phyloP scores from a whole-genome alignment of 192 early-diverging fungal genomes.

The Spinellus fusiger region DNA sequence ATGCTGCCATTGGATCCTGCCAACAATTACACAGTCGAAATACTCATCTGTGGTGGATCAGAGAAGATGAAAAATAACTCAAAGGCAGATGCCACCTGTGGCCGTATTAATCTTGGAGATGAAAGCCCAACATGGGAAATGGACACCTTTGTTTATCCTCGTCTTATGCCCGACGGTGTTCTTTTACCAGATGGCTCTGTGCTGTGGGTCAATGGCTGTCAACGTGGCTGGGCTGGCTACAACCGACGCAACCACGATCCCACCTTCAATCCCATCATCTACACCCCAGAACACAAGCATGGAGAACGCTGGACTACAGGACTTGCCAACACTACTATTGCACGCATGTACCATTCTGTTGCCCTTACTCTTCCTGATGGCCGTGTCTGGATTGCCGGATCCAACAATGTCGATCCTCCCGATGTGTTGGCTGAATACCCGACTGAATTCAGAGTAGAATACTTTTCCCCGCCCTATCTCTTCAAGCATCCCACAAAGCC shows the following conservation, averaged over 20 bases:
- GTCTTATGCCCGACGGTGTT: slow-evolving; percentile 43
- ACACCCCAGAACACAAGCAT: slow-evolving; percentile 38
- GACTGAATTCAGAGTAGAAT: slow-evolving; percentile 50
- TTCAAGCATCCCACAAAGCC: slow-evolving; percentile 34
- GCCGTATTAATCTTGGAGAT: slow-evolving; percentile 35
- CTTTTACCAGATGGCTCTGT: slow-evolving; percentile 45
- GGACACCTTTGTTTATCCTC: slow-evolving; percentile 39
- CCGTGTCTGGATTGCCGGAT: slow-evolving; percentile 52
- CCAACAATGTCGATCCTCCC: slow-evolving; percentile 44
- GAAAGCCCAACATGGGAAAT: slow-evolving; percentile 41
- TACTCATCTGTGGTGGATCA: slow-evolving; percentile 57
- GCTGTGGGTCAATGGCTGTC: slow-evolving; percentile 50
- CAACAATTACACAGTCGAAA: slow-evolving; percentile 49
- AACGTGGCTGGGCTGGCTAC: slow-evolving; percentile 46
- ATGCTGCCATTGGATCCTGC: slow-evolving; percentile 49
- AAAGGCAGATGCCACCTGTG: slow-evolving; percentile 35
- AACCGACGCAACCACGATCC: slow-evolving; percentile 36
- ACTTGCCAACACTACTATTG: slow-evolving; percentile 45
- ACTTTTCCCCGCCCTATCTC: slow-evolving; percentile 46
- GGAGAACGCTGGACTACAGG: slow-evolving; percentile 38
- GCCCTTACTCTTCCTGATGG: slow-evolving; percentile 46
- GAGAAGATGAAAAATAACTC: slow-evolving; percentile 26
- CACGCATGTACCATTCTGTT: slow-evolving; percentile 61
- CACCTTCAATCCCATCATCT: slow-evolving; percentile 44
- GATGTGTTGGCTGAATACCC: slow-evolving; percentile 33